phyloP scores from a whole-genome alignment of 2,329 filamentous ascomycete genomes.

The Talaromyces sp. region DNA sequence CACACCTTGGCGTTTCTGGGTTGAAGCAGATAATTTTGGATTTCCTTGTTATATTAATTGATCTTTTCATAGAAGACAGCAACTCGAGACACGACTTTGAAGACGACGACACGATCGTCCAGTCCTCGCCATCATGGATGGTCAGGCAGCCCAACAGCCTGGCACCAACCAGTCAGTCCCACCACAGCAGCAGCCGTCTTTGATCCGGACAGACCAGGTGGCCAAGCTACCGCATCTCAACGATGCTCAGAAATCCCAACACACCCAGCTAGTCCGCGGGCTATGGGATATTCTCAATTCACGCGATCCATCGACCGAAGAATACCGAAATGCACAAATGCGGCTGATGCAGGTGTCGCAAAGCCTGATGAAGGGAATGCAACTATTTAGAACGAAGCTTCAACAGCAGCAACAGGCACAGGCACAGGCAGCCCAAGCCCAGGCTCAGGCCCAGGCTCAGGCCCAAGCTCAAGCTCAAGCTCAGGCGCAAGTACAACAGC shows the following conservation, averaged over 20 bases:
- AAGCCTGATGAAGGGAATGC: constrained; percentile 52
- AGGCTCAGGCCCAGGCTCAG: constrained; percentile 22
- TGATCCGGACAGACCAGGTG: constrained; percentile 54
- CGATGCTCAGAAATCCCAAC: constrained; percentile 55
- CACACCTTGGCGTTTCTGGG: neutral
- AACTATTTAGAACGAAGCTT: constrained; percentile 43
- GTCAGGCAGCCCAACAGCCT: constrained; percentile 25
- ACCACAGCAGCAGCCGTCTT: constrained; percentile 41
- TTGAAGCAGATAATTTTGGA: neutral
- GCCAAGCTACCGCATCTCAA: constrained; percentile 52
- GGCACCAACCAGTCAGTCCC: constrained; percentile 29
- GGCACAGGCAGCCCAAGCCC: constrained; percentile 19
- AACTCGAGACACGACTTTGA: neutral
- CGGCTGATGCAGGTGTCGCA: constrained; percentile 52
- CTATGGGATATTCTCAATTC: constrained; percentile 54
- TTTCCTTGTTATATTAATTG: neutral
- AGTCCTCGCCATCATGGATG: constrained; percentile 29
- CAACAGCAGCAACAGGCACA: constrained; percentile 34
- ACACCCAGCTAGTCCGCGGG: constrained; percentile 52
- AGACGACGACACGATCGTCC: neutral
- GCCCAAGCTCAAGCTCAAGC: constrained; percentile 26
- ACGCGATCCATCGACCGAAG: constrained; percentile 47
- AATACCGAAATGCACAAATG: constrained; percentile 50
- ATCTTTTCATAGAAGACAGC: too few species aligned
- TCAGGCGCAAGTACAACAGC: constrained; percentile 22